Base-by-base conservation (phyloP, 2,329 filamentous ascomycete species). In the Amauroascus niger region DNA sequence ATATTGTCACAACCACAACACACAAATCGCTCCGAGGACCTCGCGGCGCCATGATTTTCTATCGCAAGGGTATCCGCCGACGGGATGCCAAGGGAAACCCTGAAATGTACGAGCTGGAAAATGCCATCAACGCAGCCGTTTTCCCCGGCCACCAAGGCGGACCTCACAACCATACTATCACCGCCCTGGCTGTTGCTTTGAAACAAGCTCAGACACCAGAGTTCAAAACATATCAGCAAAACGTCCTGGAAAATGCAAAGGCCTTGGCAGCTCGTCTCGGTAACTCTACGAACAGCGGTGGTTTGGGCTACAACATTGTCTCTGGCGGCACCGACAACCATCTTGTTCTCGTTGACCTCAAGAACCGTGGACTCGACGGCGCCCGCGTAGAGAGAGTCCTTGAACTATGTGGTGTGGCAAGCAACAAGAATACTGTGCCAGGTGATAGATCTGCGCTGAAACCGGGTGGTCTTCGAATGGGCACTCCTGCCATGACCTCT, bases 31-130 rank as follows among this genome's bases (percentile, higher is more conserved):
- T 98, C 63, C 89, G 93, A 74, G 93, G 93, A 56, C 93, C 93
- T 56, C 88, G 93, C 71, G 93, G 93, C 67, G 93, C 93, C 69
- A 98, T 98, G 93, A 98, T 98, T 76, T 98, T 98, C 82, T 98
- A 90, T 84, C 88, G 93, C 74, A 96, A 95, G 79, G 93, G 93
- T 59, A 84, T 96, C 58, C 87, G 91, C 67, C 88, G 86, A 66
- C 86, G 86, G 52, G 88, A 97, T 69, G 96, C 96, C 81, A 84
- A 86, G 57, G 89, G 89, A 66, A 91, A 95, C 76, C 81, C 91
- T 77, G 85, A 79, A 49, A 77, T 90, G 65, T 98, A 96, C 71
- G 89, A 98, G 67, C 82, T 98, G 32, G 93, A 98, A 78, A 82
- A 84, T 63, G 87, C 89, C 54, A 98, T 98, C 79, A 98, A 98